These are phyloP conservation scores for Eutrema japonicum DNA, from an alignment of 345 rosid species.

Conservation along the genomic window DNA sequence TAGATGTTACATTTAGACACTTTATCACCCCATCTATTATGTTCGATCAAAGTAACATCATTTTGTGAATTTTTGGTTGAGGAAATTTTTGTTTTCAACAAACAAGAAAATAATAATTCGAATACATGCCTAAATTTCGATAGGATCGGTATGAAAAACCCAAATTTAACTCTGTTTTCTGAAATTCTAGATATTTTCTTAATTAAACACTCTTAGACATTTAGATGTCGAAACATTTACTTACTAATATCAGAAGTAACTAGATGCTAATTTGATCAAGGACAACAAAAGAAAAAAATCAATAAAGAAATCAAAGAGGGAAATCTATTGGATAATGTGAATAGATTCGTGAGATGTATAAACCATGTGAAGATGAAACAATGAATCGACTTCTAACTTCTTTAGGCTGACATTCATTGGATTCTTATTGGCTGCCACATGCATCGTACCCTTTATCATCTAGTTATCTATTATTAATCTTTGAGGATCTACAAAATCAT, in stretches of 20 bases:
- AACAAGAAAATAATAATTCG: neutral
- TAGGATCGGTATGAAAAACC: neutral
- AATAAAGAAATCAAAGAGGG: neutral
- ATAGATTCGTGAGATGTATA: conserved; percentile 39
- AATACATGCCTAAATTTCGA: neutral
- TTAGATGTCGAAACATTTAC: neutral
- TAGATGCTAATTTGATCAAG: conserved; percentile 20
- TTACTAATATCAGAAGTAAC: conserved; percentile 4
- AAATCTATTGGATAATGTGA: conserved; percentile 44
- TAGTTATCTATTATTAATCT: conserved; percentile 1
- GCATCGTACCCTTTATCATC: conserved; percentile 29
- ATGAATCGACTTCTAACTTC: conserved; percentile 29
- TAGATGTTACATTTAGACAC: neutral
- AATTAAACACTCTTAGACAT: neutral
- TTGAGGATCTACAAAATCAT: conserved; percentile 17
- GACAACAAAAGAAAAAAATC: neutral
- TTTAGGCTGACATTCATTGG: conserved; percentile 27
- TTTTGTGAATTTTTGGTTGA: neutral
- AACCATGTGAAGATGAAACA: conserved; percentile 42
- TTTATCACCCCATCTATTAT: neutral
- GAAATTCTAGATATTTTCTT: neutral
- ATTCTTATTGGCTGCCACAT: conserved; percentile 41
- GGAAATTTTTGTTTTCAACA: neutral
- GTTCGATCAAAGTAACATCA: neutral
- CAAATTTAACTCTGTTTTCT: neutral